Conservation (phyloP, 1,139 yeast genomes). For the Yamadazyma friedrichii region DNA sequence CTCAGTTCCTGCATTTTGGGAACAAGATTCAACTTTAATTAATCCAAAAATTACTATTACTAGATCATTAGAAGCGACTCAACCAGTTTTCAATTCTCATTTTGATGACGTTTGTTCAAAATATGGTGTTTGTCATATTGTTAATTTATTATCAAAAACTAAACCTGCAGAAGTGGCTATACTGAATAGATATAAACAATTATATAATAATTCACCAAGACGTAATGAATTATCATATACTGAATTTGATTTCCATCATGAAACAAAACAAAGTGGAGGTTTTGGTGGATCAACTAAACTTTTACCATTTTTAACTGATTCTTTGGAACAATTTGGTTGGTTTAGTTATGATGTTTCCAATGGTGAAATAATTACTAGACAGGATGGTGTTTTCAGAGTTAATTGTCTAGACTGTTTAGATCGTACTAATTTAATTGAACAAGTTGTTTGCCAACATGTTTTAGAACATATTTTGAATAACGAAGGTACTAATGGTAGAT, state of each 20-base stretch:
- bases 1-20: conserved; percentile 96
- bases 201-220: conserved; percentile 43
- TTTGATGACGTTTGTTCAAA: conserved; percentile 65
- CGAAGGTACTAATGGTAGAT: conserved; percentile 26
- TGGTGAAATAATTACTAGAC: conserved; percentile 61
- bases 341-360: conserved; percentile 60
- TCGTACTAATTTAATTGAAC: conserved; percentile 90
- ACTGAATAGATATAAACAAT: conserved; percentile 63
- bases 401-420: conserved; percentile 95
- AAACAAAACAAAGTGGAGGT: conserved; percentile 79
- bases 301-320: conserved; percentile 59
- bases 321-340: conserved; percentile 77
- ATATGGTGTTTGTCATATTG: conserved; percentile 85
- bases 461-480: conserved; percentile 65
- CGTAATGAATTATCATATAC: conserved; percentile 58
- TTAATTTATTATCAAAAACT: conserved; percentile 73
- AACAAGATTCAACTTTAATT: conserved; percentile 84
- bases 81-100: conserved; percentile 84
- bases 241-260: conserved; percentile 91
- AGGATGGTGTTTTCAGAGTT: conserved; percentile 85
- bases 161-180: conserved; percentile 77
- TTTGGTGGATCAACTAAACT: conserved; percentile 80
- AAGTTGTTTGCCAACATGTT: conserved; percentile 63
- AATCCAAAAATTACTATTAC: conserved; percentile 86
- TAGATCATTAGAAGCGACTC: conserved; percentile 87